Evolutionary conservation across 2,329 filamentous ascomycete species (phyloP).

Genomic region (Drechslerella stenobrocha): DNA sequence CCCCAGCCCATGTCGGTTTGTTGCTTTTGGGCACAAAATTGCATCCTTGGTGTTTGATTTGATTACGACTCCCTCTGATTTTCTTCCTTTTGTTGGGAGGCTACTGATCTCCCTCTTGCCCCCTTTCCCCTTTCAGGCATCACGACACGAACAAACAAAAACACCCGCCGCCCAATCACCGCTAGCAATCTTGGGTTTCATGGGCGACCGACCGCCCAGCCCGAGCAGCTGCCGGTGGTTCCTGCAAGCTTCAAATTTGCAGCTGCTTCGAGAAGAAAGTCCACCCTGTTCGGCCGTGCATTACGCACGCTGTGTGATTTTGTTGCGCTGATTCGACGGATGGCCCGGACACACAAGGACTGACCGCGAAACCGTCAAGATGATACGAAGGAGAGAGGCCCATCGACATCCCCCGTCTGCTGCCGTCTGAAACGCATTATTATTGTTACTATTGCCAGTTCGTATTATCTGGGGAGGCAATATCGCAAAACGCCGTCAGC

Average conservation of each 20-base stretch:
- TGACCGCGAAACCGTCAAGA: background rate
- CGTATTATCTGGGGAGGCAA: background rate
- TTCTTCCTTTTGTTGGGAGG: slow-evolving; percentile 8
- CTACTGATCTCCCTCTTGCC: slow-evolving; percentile 10
- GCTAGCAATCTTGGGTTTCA: slow-evolving; percentile 43
- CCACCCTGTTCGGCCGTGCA: slow-evolving; percentile 20
- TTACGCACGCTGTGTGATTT: slow-evolving; percentile 10
- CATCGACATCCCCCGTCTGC: background rate
- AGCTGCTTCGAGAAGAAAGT: slow-evolving; percentile 36
- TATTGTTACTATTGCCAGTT: background rate
- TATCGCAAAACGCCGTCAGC: background rate
- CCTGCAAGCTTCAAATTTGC: slow-evolving; percentile 10
- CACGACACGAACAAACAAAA: slow-evolving; percentile 47
- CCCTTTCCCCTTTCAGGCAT: slow-evolving; percentile 39
- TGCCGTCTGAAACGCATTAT: background rate
- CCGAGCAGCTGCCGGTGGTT: slow-evolving; percentile 14
- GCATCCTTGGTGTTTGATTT: slow-evolving; percentile 35
- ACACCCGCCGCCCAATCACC: slow-evolving; percentile 9
- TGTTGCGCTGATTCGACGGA: background rate
- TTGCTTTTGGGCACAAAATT: slow-evolving; percentile 27
- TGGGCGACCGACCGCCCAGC: slow-evolving; percentile 1
- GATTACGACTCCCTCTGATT: too few relatives aligned
- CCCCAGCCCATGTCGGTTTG: slow-evolving; percentile 19
- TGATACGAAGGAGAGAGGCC: background rate
- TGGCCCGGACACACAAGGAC: background rate